phyloP scores from a whole-genome alignment of 139 green algal genomes.

The Eudorina sp. region DNA sequence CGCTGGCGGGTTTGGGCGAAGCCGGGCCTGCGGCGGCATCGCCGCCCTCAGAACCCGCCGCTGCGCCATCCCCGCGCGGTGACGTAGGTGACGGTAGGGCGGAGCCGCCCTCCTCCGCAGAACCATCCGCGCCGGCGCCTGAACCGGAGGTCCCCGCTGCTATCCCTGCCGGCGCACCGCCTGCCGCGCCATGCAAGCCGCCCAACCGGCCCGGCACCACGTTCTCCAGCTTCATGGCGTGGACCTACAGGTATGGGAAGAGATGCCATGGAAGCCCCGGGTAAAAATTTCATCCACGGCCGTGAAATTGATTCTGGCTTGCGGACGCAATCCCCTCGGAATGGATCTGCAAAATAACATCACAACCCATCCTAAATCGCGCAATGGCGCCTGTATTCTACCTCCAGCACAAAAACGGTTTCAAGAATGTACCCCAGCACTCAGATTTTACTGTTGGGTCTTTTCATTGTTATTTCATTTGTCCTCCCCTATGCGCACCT shows the following conservation, averaged over 20 bases:
- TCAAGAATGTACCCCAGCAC: too few relatives aligned
- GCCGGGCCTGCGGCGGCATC: background rate
- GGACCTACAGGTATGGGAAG: background rate
- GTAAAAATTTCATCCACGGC: too few relatives aligned
- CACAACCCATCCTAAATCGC: too few relatives aligned
- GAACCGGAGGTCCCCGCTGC: background rate
- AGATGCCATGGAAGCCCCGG: too few relatives aligned
- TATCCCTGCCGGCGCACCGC: background rate
- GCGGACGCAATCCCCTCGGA: too few relatives aligned
- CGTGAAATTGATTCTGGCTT: too few relatives aligned
- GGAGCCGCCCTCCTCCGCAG: background rate
- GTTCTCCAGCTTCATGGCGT: conserved; percentile 29
- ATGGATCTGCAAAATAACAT: too few relatives aligned
- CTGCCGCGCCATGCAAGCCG: background rate
- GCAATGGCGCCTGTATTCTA: too few relatives aligned
- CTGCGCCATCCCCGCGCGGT: background rate
- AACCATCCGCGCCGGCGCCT: background rate
- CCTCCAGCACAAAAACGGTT: too few relatives aligned
- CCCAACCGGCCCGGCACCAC: background rate
- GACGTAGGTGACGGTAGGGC: conserved; percentile 4
- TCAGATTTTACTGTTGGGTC: too few relatives aligned
- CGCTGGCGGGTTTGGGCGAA: background rate
- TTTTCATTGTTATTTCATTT: too few relatives aligned
- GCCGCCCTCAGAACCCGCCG: background rate
- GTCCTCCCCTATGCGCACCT: too few relatives aligned